Conservation (phyloP, 352 stramenopile genomes). For the Pythium myriotylum region DNA sequence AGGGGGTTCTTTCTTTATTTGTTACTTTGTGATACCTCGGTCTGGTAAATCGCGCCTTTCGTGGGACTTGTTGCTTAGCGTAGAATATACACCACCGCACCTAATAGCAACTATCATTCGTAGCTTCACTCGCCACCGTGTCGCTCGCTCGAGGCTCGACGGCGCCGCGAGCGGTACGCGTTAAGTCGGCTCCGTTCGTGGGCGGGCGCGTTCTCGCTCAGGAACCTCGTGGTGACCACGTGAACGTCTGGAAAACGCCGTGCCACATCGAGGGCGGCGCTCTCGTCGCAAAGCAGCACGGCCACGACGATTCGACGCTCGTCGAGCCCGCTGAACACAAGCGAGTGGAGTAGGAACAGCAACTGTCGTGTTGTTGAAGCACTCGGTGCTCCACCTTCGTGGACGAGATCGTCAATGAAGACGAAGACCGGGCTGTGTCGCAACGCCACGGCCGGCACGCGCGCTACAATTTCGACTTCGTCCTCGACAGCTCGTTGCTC, state of each 20-base stretch:
- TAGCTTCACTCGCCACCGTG: background rate
- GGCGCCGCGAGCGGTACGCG: conserved; percentile 1
- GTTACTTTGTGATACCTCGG: too few species aligned
- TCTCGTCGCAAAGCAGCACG: background rate
- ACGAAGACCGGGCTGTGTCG: background rate
- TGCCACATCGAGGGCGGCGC: background rate
- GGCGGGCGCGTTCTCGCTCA: background rate
- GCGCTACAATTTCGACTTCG: background rate
- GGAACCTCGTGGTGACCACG: background rate
- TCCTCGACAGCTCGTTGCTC: background rate
- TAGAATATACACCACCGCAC: too few species aligned
- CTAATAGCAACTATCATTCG: too few species aligned
- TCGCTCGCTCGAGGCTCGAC: background rate
- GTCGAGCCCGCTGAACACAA: conserved; percentile 5
- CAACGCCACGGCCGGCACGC: conserved; percentile 1
- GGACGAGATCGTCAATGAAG: background rate
- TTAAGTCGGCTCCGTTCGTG: background rate
- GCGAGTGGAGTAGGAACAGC: conserved; percentile 3
- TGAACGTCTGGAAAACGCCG: conserved; percentile 8
- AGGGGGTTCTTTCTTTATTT: too few species aligned
- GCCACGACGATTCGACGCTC: conserved; percentile 7
- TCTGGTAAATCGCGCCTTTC: too few species aligned
- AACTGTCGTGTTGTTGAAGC: background rate
- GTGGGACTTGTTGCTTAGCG: too few species aligned
- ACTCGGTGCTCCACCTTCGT: background rate